phyloP scores from a whole-genome alignment of 306 rosid species.

The Acacia acuminata region DNA sequence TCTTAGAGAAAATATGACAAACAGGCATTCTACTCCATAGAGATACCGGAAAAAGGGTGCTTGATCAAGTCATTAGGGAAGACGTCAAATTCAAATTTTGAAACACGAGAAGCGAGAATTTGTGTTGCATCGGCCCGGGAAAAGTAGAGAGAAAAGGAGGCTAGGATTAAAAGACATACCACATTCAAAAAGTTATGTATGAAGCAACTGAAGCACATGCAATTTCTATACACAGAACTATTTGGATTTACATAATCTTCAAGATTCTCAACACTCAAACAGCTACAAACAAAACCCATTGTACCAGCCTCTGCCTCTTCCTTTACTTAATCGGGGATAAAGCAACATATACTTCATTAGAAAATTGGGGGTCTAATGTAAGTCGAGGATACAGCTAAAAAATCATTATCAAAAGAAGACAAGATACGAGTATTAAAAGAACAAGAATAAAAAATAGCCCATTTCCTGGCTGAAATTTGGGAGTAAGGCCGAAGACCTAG shows the following conservation, averaged over 20 bases:
- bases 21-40: neutral
- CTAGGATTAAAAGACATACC: slow-evolving; percentile 49
- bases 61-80: neutral
- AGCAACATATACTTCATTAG: slow-evolving; percentile 11
- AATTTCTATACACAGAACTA: too few relatives aligned
- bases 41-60: neutral
- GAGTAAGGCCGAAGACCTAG: too few relatives aligned
- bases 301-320: too few relatives aligned
- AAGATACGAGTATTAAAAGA: neutral
- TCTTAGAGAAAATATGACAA: neutral
- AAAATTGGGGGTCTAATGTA: slow-evolving; percentile 16
- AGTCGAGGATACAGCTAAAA: slow-evolving; percentile 16
- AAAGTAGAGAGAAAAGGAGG: slow-evolving; percentile 19
- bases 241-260: too few relatives aligned
- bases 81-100: slow-evolving; percentile 13
- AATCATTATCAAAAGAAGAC: neutral
- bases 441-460: neutral
- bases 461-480: too few relatives aligned
- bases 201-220: too few relatives aligned
- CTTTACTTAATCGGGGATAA: too few relatives aligned
- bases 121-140: slow-evolving; percentile 1
- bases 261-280: too few relatives aligned
- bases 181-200: slow-evolving; percentile 59
- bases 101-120: neutral
- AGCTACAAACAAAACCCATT: too few relatives aligned